phyloP scores from a whole-genome alignment of 306 rosid species.

The Dryas octopetala region DNA sequence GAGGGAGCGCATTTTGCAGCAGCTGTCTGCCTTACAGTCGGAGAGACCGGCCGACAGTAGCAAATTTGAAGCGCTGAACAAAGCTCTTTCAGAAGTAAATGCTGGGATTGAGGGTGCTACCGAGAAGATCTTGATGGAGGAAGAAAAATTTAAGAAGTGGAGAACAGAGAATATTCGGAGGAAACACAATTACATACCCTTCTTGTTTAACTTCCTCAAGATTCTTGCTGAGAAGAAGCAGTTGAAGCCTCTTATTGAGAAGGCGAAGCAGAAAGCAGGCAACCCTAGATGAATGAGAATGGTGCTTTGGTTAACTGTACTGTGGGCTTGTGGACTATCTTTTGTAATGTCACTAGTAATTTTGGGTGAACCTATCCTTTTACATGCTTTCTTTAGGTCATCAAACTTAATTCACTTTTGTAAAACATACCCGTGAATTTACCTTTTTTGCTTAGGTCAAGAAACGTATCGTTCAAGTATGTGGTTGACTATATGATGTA shows the following conservation, averaged over 20 bases:
- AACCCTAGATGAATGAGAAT: constrained; percentile 50
- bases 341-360: background rate
- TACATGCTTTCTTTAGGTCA: constrained; percentile 4
- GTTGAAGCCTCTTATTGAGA: constrained; percentile 94
- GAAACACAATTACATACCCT: constrained; percentile 98
- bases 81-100: constrained; percentile 85
- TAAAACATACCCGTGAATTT: background rate
- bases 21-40: constrained; percentile 60
- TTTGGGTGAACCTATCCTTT: constrained; percentile 9
- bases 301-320: constrained; percentile 8
- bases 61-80: constrained; percentile 71
- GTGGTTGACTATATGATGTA: background rate
- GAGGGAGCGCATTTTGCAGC: constrained; percentile 95
- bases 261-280: constrained; percentile 85
- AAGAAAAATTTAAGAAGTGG: constrained; percentile 94
- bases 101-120: constrained; percentile 89
- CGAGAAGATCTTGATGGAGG: constrained; percentile 85
- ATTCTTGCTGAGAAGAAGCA: constrained; percentile 98
- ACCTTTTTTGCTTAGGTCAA: background rate
- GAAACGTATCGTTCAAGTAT: background rate
- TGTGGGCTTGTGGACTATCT: constrained; percentile 1
- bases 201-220: constrained; percentile 91
- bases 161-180: constrained; percentile 85
- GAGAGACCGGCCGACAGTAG: constrained; percentile 58
- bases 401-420: background rate